Base-by-base conservation (phyloP, 345 rosid species). In the Populus simonii region DNA sequence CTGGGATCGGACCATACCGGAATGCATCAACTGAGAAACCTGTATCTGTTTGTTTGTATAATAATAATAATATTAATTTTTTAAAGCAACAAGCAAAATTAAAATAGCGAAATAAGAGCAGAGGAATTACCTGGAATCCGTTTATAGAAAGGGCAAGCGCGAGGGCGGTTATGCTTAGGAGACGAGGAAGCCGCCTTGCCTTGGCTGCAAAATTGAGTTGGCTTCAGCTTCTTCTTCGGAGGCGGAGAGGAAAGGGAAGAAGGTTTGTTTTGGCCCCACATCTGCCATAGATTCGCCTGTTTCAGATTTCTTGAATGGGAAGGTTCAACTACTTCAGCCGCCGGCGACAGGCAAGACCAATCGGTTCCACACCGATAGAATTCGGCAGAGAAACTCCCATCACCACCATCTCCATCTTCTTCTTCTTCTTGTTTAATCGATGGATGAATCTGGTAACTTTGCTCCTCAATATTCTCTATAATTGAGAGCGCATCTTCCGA, bases 1-100 rank as follows among this genome's bases (percentile, higher is more conserved):
- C 92, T 79, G 85, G 85, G 35, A 93, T 75, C 49, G 79, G 35
- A 12, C 94, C 93, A 36, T 91, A 91, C 33, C 93, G 95, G 85
- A 93, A 93, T 5, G 97, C 96, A 80, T 93, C 97, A 17, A 91
- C 94, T 11, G 91, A 81, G 67, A 91, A 91, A 7, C 89, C 82
- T 35, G 96, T 91, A 77, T 94, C 95, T 92, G 23, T 47, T 47
- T 47, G 51, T 47, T 41, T 41, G 45, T 10, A 12, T 10, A 41
- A 47, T 47, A 47, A 33, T 33, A 1, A 47, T 15, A 15, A 45
- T 12, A 45, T 3, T 45, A 45, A 13, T 0, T 13, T 3, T 12
- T 13, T 13, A 12, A 47, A 47, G 38, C 29, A 10, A 36, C 3
- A 51, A 23, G 7, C 11, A 66, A 41, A 31, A 68, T 62, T 31